Evolutionary conservation across 768 basidiomycete genomes (phyloP), one percentile per base, ranked within the genome.

Genomic region (Mrakia frigida): DNA sequence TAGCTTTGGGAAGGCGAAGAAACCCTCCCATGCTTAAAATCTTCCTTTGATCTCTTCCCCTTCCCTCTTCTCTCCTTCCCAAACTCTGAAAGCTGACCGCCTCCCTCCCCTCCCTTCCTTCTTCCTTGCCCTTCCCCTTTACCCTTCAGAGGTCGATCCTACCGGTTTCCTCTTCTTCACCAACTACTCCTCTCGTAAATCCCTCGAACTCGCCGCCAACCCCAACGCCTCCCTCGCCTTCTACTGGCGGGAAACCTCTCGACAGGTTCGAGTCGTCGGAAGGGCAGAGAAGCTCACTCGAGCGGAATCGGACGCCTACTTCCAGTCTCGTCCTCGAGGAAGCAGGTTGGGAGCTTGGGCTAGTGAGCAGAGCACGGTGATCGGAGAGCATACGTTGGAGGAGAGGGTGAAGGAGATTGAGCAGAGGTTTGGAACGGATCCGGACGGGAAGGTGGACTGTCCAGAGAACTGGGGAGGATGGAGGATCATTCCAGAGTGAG

Each of bases 141-240:
- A 9, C 18, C 31, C 33, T 11, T 0, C 63, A 84, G 88, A 93
- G 81, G 88, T 93, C 80, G 97, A 98, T 85, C 68, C 80, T 3
- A 80, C 75, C 23, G 97, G 97, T 70, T 98, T 98, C 85, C 88
- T 96, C 75, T 97, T 98, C 85, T 99, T 88, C 87, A 98, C 96
- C 43, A 99, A 99, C 84, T 98, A 98, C 85, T 88, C 89, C 56
- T 96, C 94, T 16, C 89, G 95, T 79, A 99, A 98, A 85, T 94
- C 93, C 4, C 82, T 84, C 59, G 97, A 98, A 82, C 87, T 98
- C n/a, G 73, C 77, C 69, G 71, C 77, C 35, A 94, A 94, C 81
- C 92, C 92, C 0, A 85, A 90, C 82, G 94, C 91, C 6, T 89
- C 92, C 0, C 85, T 96, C 28, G 89, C 90, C 14, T 92, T 98